Evolutionary conservation across 768 basidiomycete genomes (phyloP), one percentile per base, ranked within the genome.

Genomic region (Macrolepiota dolichaula): DNA sequence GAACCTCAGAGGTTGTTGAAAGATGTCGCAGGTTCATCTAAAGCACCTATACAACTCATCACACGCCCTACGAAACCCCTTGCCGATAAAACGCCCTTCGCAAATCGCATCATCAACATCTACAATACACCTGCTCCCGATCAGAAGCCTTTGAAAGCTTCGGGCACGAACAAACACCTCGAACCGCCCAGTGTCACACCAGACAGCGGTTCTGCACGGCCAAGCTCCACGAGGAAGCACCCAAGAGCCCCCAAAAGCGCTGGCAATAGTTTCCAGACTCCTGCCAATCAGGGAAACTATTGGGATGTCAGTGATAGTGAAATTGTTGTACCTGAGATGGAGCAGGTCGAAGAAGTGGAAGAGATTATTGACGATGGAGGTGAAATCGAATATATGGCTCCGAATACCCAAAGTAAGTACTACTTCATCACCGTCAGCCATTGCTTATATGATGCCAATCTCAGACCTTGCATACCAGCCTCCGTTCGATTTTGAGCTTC

Each of bases 21-120:
- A 64, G 67, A 62, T 57, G 63, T 17, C 55, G 59, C 55, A 10
- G 61, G 42, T 12, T 62, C 61, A 24, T 32, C 54, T 19, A 62
- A 71, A 68, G 19, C 59, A 64, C 63, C 68, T 40, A 66, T 68
- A 51, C 58, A 47, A 38, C 53, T 65, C 42, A 53, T 71, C 53
- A 62, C 67, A 36, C 68, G 71, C 13, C 67, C 58, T 36, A 66
- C 71, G 5, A 81, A 84, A 12, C 86, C 88, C 1, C 76, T 92
- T 7, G 79, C 78, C 25, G 90, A 92, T 74, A 91, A 89, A 72
- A 92, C 90, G 0, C 90, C 90, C 1, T 86, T 87, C 65, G 84
- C 85, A 2, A 92, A 91, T 69, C 85, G 88, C 1, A n/a, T 56
- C 1, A 61, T 37, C 11, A 62, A 61, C 37, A 29, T 19, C 57